Evolutionary conservation across 441 rosid species (phyloP).

Genomic region (Capsella rubella): DNA sequence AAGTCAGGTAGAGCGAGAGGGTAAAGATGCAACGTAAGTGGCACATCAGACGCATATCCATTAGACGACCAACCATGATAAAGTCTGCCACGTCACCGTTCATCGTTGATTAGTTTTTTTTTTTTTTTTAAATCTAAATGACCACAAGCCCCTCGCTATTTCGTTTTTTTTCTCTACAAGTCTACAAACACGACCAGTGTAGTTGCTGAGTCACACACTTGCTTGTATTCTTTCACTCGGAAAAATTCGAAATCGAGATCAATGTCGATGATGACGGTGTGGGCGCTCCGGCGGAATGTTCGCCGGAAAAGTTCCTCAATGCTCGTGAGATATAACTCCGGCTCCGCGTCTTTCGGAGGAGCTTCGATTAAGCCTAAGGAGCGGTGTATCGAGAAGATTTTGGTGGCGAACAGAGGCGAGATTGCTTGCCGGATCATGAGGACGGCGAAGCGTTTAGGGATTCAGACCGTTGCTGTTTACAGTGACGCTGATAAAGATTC

Average conservation of each 20-base stretch:
- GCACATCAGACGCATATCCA: conserved; percentile 44
- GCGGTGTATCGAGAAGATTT: conserved; percentile 68
- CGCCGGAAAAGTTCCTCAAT: conserved; percentile 41
- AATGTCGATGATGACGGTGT: conserved; percentile 62
- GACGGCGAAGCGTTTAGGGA: conserved; percentile 86
- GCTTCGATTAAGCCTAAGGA: conserved; percentile 27
- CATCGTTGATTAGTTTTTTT: neutral
- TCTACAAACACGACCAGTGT: neutral
- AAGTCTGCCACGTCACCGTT: conserved; percentile 37
- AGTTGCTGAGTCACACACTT: conserved; percentile 36
- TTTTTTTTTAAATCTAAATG: neutral
- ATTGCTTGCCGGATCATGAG: conserved; percentile 88
- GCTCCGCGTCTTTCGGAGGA: conserved; percentile 15
- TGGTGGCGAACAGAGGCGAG: conserved; percentile 94
- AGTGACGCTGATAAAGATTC: conserved; percentile 84
- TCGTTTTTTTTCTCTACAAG: conserved; percentile 12
- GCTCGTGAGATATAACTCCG: conserved; percentile 44
- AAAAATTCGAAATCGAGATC: conserved; percentile 17
- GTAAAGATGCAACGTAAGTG: conserved; percentile 43
- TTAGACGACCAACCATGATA: conserved; percentile 9
- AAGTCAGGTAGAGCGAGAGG: conserved; percentile 22
- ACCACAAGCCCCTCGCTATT: neutral
- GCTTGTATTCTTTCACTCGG: neutral
- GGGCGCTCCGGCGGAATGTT: conserved; percentile 58
- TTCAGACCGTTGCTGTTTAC: conserved; percentile 81